Conservation (phyloP, 2,329 filamentous ascomycete species). For the Neocatenulostroma microsporum region DNA sequence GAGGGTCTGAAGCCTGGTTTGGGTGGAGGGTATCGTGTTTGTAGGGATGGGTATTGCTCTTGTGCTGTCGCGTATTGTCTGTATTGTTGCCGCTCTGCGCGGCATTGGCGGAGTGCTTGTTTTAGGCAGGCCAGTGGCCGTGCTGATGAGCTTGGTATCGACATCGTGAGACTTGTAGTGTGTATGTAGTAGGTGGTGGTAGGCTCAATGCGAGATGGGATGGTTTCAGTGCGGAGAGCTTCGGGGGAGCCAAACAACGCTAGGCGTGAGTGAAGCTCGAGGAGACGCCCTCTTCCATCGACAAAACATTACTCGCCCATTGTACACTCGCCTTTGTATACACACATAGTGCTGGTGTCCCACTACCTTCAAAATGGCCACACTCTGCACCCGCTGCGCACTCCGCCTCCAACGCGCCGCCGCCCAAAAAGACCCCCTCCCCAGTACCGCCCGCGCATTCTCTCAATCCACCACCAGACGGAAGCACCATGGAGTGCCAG, state of each 20-base stretch:
- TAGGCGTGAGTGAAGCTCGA: too few relatives aligned
- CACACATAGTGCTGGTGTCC: too few relatives aligned
- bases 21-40: conserved; percentile 22
- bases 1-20: conserved; percentile 24
- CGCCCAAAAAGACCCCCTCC: conserved; percentile 10
- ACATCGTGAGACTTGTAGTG: conserved; percentile 39
- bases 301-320: too few relatives aligned
- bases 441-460: conserved; percentile 18
- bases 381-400: conserved; percentile 27
- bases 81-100: conserved; percentile 29
- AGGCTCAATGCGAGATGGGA: conserved; percentile 1
- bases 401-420: conserved; percentile 25
- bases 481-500: conserved; percentile 29
- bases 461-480: conserved; percentile 14
- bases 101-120: conserved; percentile 51
- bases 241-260: conserved; percentile 16
- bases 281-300: too few relatives aligned
- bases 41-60: conserved; percentile 44
- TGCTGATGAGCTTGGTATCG: conserved; percentile 47
- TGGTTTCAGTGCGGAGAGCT: conserved; percentile 8
- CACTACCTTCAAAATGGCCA: conserved; percentile 22
- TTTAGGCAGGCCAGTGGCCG: conserved; percentile 67
- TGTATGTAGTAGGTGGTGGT: too few relatives aligned
- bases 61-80: conserved; percentile 38
- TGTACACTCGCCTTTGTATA: too few relatives aligned